Percentiles rank a stretch among this genome's conserved stretches.
These are phyloP conservation scores for Aspergillus melleus DNA, from an alignment of 2,329 filamentous ascomycete species.

Conservation along the genomic window DNA sequence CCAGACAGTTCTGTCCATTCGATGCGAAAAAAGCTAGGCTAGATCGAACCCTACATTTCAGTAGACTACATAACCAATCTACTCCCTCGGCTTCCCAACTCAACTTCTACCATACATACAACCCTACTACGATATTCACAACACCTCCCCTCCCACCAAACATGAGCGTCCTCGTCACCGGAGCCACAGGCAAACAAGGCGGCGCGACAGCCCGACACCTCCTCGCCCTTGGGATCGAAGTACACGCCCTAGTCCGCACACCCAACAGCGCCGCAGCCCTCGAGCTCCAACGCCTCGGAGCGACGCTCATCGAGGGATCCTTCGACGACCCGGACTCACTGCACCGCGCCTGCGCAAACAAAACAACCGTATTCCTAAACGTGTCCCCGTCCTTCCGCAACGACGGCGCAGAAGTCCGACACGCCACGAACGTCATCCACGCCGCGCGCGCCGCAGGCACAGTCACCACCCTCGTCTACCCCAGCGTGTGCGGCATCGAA, in stretches of 20 bases:
- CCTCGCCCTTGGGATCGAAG: not conserved
- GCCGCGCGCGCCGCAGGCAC: no score
- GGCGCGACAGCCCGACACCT: not conserved
- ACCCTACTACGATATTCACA: not conserved
- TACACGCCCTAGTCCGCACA: not conserved
- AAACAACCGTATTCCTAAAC: not conserved
- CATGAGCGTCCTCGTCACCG: not conserved
- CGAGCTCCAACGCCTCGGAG: not conserved
- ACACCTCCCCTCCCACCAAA: not conserved
- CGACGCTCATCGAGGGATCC: not conserved
- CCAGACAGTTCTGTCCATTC: no score
- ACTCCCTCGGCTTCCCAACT: no score
- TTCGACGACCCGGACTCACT: not conserved
- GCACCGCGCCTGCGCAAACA: not conserved
- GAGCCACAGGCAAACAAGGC: not conserved
- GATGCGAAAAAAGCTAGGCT: no score
- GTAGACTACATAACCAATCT: no score
- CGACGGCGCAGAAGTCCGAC: not conserved
- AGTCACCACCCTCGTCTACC: not conserved
- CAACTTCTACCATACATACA: no score
- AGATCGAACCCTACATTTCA: no score
- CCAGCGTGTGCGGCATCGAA: not conserved
- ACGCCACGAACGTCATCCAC: not conserved
- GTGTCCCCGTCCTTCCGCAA: not conserved
- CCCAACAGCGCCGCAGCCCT: not conserved